These are phyloP conservation scores for Salix dunnii DNA, from an alignment of 345 rosid genomes.

Conservation along the genomic window DNA sequence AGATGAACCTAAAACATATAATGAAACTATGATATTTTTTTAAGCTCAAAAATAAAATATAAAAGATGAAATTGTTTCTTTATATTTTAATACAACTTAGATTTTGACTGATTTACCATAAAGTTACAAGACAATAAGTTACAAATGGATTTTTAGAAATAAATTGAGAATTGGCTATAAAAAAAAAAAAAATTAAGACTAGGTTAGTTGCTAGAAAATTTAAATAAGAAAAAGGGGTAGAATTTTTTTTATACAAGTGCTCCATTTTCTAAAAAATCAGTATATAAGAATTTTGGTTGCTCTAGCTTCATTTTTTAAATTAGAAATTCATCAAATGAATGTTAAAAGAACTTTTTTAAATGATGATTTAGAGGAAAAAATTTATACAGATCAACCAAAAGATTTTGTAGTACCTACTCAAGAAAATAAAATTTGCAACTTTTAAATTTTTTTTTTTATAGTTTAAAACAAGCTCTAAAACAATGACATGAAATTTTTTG, in stretches of 20 bases:
- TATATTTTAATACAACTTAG: not conserved
- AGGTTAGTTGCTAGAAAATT: not conserved
- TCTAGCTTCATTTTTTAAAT: not conserved
- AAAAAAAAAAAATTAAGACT: slow-evolving; percentile 1
- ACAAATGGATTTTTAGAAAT: slow-evolving; percentile 5
- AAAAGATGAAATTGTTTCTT: not conserved
- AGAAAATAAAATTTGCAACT: slow-evolving; percentile 2
- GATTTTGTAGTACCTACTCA: not conserved
- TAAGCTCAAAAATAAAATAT: not conserved
- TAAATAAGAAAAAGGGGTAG: not conserved
- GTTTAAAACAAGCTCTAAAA: too few species aligned
- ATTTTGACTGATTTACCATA: not conserved
- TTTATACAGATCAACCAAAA: not conserved
- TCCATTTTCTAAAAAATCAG: not conserved
- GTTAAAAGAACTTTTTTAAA: not conserved
- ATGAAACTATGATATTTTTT: not conserved
- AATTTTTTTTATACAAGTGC: not conserved
- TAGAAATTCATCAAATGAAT: not conserved
- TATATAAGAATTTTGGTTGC: not conserved
- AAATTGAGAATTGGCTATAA: not conserved
- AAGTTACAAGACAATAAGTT: not conserved
- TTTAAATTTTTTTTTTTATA: not conserved
- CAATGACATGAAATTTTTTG: not conserved
- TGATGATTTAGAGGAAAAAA: not conserved
- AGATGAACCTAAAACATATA: not conserved